Base-by-base conservation (phyloP, 1,284 basidiomycete genomes). In the Xerocomus amazonicus region DNA sequence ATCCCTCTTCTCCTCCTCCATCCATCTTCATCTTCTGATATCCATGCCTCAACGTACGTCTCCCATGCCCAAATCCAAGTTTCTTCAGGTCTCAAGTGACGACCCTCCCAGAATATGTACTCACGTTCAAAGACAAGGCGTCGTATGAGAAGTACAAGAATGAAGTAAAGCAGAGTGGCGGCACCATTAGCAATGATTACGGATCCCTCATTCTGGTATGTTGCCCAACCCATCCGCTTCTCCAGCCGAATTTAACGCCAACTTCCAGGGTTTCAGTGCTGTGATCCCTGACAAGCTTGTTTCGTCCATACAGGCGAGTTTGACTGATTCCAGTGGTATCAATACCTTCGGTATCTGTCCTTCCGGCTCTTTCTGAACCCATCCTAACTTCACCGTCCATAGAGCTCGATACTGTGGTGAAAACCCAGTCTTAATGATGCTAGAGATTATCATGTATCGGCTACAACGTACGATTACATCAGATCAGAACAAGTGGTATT, bases 11-110 rank as follows among this genome's bases (percentile, higher is more conserved):
- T 28, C 9, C 19, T 16, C 5, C 35, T 27, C 50, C 14, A 40
- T 28, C 9, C 19, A n/a, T 4, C 35, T 27, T 48, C 14, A 40
- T 38, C 48, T 17, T 39, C 16, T 31, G 23, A 36, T 19, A 39
- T 19, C 19, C 50, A 61, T 61, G 59, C 23, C 57, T 6, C 34
- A 59, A 43, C 49, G 61, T 61, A 48, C 10, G 60, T 58, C 14
- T 7, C 2, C 29, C 31, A 16, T 23, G 13, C 12, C 17, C 5
- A n/a, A 2, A 9, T 4, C 4, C 38, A 7, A 28, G 8, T 9
- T 14, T 19, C 26, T 13, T 12, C 7, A 10, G 16, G 37, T 19
- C 28, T 35, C 3, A 10, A 36, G n/a, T n/a, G n/a, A 2, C n/a
- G 7, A 16, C 1, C 17, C 23, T 3, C 4, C 16, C 16, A 65